Evolutionary conservation across 2,329 filamentous ascomycete genomes (phyloP).

Genomic region (Fusarium sp.): DNA sequence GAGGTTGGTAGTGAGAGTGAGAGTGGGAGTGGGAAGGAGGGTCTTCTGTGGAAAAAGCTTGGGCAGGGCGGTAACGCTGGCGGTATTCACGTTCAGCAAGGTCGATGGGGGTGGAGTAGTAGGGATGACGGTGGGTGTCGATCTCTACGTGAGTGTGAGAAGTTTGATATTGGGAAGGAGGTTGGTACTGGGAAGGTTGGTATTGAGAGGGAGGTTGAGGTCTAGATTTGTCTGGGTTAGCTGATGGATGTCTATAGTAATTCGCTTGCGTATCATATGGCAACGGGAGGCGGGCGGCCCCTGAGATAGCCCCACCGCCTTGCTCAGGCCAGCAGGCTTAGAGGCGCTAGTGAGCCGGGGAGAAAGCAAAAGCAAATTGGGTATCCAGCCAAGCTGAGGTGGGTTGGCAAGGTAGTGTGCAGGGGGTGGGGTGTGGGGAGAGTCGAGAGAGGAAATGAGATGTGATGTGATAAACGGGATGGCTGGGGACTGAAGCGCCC

Average conservation of each 20-base stretch:
- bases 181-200: constrained; percentile 52
- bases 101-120: constrained; percentile 67
- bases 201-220: constrained; percentile 58
- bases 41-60: constrained; percentile 52
- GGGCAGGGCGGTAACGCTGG: constrained; percentile 66
- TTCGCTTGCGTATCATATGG: constrained; percentile 49
- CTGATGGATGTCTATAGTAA: constrained; percentile 46
- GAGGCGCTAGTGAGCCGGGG: constrained; percentile 34
- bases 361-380: constrained; percentile 43
- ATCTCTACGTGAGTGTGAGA: constrained; percentile 72
- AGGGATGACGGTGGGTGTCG: constrained; percentile 62
- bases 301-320: constrained; percentile 42
- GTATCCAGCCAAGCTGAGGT: constrained; percentile 41
- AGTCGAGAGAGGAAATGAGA: constrained; percentile 25
- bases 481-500: constrained; percentile 42
- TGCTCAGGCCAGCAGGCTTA: constrained; percentile 44
- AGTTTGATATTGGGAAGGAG: constrained; percentile 61
- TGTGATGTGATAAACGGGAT: constrained; percentile 37
- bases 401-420: constrained; percentile 29
- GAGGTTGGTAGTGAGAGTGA: constrained; percentile 48
- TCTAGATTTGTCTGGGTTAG: constrained; percentile 49
- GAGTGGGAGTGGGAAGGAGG: constrained; percentile 49
- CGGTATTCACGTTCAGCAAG: constrained; percentile 74
- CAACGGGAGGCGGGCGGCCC: constrained; percentile 43
- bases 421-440: constrained; percentile 31